phyloP scores from a whole-genome alignment of 2,329 filamentous ascomycete genomes.

The Aspergillus hortae region DNA sequence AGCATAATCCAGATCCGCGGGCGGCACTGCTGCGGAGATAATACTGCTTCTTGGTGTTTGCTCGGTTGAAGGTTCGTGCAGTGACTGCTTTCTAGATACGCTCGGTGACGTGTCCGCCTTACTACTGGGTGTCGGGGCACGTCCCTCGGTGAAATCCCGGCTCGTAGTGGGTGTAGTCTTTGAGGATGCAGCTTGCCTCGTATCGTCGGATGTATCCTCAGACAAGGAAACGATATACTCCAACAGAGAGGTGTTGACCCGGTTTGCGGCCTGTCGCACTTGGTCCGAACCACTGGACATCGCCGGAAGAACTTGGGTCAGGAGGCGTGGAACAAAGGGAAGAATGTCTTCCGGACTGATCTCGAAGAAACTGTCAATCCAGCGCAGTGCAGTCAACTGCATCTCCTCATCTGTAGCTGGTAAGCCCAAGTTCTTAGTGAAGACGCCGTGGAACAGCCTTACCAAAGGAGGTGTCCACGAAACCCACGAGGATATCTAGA shows the following conservation, averaged over 20 bases:
- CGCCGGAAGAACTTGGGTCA: slow-evolving; percentile 87
- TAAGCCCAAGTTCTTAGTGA: background rate
- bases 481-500: slow-evolving; percentile 84
- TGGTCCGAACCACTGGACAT: slow-evolving; percentile 89
- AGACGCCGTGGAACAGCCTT: slow-evolving; percentile 6
- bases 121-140: slow-evolving; percentile 40
- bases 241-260: slow-evolving; percentile 88
- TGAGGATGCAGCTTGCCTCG: slow-evolving; percentile 32
- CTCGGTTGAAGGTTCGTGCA: slow-evolving; percentile 27
- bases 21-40: slow-evolving; percentile 45
- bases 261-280: slow-evolving; percentile 80
- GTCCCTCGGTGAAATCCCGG: slow-evolving; percentile 37
- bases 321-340: slow-evolving; percentile 85
- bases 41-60: slow-evolving; percentile 45
- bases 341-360: slow-evolving; percentile 97
- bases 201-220: slow-evolving; percentile 57
- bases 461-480: slow-evolving; percentile 79
- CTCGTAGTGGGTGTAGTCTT: slow-evolving; percentile 40
- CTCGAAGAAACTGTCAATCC: slow-evolving; percentile 95
- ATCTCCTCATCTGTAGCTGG: slow-evolving; percentile 72
- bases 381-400: slow-evolving; percentile 82
- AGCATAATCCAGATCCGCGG: slow-evolving; percentile 83
- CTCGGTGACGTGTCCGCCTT: slow-evolving; percentile 24
- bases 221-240: slow-evolving; percentile 90
- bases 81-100: slow-evolving; percentile 30